Evolutionary conservation across 352 stramenopile species (phyloP).

Genomic region (Peronospora tabacina): DNA sequence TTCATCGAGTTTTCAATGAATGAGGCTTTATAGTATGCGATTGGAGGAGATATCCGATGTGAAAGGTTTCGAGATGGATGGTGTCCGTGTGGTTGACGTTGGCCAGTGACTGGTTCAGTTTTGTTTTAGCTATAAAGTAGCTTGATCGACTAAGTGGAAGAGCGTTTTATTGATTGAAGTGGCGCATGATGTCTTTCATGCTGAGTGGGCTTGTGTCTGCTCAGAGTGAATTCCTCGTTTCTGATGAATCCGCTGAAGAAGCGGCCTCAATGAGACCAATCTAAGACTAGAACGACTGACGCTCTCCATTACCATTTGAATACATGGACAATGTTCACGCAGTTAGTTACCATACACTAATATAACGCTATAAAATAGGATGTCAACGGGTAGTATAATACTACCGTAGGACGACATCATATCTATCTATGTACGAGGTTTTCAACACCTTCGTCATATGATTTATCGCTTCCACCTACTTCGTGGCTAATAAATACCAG

Average conservation of each 20-base stretch:
- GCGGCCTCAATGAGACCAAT: constrained; percentile 83
- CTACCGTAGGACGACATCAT: no score
- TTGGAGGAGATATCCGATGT: constrained; percentile 3
- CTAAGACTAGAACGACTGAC: constrained; percentile 76
- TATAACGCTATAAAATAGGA: neutral
- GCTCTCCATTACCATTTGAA: constrained; percentile 30
- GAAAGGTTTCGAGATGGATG: constrained; percentile 13
- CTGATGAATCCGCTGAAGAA: constrained; percentile 83
- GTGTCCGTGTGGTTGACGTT: neutral
- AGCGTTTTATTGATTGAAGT: constrained; percentile 5
- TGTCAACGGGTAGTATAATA: no score
- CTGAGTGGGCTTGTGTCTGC: constrained; percentile 27
- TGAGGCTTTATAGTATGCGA: constrained; percentile 2
- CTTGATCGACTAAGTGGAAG: neutral
- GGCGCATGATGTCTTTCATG: constrained; percentile 75
- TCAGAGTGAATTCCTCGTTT: constrained; percentile 89
- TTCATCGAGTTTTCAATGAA: constrained; percentile 6
- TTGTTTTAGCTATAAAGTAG: neutral
- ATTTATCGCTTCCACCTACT: constrained; percentile 6
- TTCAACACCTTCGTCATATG: constrained; percentile 6
- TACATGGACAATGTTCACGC: neutral
- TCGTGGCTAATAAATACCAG: constrained; percentile 29
- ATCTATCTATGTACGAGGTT: constrained; percentile 4
- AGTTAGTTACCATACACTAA: neutral
- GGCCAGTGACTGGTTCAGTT: constrained; percentile 2